phyloP scores from a whole-genome alignment of 2,329 filamentous ascomycete genomes.

The Ophiostoma ips region DNA sequence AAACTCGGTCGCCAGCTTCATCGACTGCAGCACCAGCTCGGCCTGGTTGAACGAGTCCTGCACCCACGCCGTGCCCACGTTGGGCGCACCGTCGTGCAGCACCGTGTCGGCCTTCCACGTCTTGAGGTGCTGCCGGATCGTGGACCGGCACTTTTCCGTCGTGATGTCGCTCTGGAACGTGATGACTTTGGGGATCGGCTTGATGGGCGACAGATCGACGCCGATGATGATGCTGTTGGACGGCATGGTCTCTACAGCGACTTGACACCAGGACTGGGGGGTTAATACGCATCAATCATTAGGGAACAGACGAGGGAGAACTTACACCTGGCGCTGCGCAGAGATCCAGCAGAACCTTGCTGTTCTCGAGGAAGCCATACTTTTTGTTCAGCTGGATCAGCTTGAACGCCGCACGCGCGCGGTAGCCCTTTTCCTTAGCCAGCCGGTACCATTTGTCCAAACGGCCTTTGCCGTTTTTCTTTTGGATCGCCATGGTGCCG shows the following conservation, averaged over 20 bases:
- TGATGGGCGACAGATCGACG: constrained; percentile 90
- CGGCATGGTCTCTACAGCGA: constrained; percentile 91
- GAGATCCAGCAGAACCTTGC: constrained; percentile 90
- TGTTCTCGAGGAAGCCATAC: constrained; percentile 95
- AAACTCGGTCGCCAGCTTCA: constrained; percentile 93
- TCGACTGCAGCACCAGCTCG: constrained; percentile 74
- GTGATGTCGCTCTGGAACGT: constrained; percentile 97
- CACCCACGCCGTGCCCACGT: constrained; percentile 94
- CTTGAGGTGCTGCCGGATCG: constrained; percentile 79
- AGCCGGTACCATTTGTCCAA: constrained; percentile 98
- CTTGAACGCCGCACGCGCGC: constrained; percentile 93
- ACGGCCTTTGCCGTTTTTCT: constrained; percentile 98
- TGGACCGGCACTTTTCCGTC: constrained; percentile 86
- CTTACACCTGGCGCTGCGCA: constrained; percentile 86
- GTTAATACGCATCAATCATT: too few relatives aligned
- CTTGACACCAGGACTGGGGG: constrained; percentile 78
- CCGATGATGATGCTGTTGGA: constrained; percentile 79
- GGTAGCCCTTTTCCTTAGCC: constrained; percentile 95
- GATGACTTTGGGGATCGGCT: constrained; percentile 85
- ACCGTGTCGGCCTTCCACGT: constrained; percentile 94
- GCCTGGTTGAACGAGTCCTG: constrained; percentile 98
- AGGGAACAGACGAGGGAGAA: constrained; percentile 12
- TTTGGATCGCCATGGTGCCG: constrained; percentile 46
- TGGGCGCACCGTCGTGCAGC: constrained; percentile 91
- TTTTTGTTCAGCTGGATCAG: constrained; percentile 98